Base-by-base conservation (phyloP, 108 stramenopile genomes). In the Nitzschia inconspicua region DNA sequence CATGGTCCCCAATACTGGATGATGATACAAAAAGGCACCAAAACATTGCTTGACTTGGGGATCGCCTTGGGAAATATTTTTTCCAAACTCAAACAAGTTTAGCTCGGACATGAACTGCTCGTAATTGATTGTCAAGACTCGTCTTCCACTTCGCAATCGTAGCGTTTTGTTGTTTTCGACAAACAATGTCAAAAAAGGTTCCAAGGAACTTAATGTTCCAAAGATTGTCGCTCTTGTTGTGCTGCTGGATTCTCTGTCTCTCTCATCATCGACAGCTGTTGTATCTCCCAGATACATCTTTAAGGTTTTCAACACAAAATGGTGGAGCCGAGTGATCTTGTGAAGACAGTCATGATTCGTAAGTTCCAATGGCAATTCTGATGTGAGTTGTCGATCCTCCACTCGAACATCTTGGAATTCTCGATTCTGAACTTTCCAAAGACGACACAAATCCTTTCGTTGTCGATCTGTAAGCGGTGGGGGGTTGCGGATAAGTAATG, bases 21-120 rank as follows among this genome's bases (percentile, higher is more conserved):
- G 36, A 57, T 81, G 79, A 56, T 85, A 64, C 40, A 78, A 30
- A 62, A 64, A 80, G 16, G 79, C 77, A 22, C 77, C 79, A 52
- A 63, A 79, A 3, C 66, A 73, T 29, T 52, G 30, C 11, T 14
- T 31, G n/a, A 54, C 28, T 22, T 35, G 37, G 3, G 31, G 43
- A 24, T 55, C 25, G 48, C 37, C 59, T 11, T 82, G 69, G 22
- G 63, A 32, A 8, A 47, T 53, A 6, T 53, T 26, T 25, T 60
- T 26, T 1, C 82, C 75, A 31, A 50, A 58, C 42, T 79, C 72
- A 37, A 76, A 83, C 2, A 72, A 36, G 44, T 79, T 60, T 32
- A 83, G 25, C 59, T 83, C 82, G 42, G 39, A 27, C 26, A 69
- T 11, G 31, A 76, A 68, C 32, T 72, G 67, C 31, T 66, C 72